Evolutionary conservation across 164 flowering plant species (phyloP), one percentile per base, ranked within the genome.

Genomic region (Stephania japonica): DNA sequence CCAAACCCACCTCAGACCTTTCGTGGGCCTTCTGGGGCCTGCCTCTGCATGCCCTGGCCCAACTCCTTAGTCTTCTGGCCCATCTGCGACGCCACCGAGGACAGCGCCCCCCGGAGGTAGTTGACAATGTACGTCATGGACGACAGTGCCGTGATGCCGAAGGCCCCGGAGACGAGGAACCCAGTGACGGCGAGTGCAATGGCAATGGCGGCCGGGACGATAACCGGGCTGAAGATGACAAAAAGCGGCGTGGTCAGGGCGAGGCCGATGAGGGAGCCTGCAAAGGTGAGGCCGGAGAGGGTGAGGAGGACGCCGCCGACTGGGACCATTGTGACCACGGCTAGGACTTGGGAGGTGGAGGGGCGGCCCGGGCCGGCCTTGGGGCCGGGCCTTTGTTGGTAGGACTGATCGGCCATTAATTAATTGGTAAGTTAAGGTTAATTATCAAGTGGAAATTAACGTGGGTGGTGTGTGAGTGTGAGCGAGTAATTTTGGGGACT

Each of bases 101-200:
- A 8, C 10, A 44, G 12, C 14, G 50, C 14, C 19, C 18, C 61
- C 18, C 91, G 70, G 43, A 88, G 4, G 76, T 80, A 84, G 7
- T 81, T 86, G 9, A 78, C 49, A n/a, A 90, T 79, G 90, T 92
- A 89, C 7, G 91, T 84, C 12, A 93, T 67, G 0, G 92, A 80
- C 4, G 90, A 86, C 2, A 90, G 75, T 0, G 82, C 98, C 0
- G 90, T 87, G 38, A 91, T 67, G 64, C 98, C 92, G 56, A 90
- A 87, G 1, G 87, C 95, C 0, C 98, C 94, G 0, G 97, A 88
- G 0, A 92, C 71, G 65, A 93, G 66, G 67, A 93, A 88, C 14
- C 97, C 98, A 6, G 81, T n/a, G 1, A 90, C 85, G 0, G 92
- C 85, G n/a, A 88, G 65, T 3, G 75, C 85, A 8, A 90, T 67